Evolutionary conservation across 495 filamentous ascomycete species (phyloP), one percentile per base, ranked within the genome.

Genomic region (Melanomma pulvis-pyrius): DNA sequence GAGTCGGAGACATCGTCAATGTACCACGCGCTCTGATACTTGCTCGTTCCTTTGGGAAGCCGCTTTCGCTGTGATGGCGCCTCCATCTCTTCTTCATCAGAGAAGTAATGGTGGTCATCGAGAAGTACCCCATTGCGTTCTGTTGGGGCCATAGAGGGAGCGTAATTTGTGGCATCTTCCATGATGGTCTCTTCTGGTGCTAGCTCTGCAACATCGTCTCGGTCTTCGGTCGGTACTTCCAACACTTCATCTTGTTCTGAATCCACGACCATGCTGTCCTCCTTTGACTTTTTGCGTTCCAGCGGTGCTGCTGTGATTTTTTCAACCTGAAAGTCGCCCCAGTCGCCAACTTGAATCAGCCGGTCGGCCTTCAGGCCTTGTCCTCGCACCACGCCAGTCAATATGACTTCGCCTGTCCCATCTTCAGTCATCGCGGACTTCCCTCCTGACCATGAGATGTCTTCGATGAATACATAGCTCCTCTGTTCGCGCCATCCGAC

Each of bases 91-190:
- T 96, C 90, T 19, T 96, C 92, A 54, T 98, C 94, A 2, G 92
- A 93, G 74, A 97, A 98, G 78, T 98, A 98, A 73, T 97, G 94
- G 77, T 98, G 93, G 65, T 96, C 93, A 68, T 98, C 94, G 29
- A 98, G 82, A 46, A 98, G 81, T 3, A 98, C 94, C 50, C 93
- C 93, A 76, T 85, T 87, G 51, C 88, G 71, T 82, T 81, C 78
- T 4, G 82, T 80, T 17, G 82, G 78, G 2, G 82, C 82, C n/a
- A 86, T 81, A 7, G 86, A 85, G 29, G 84, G 74, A 0, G 81
- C 78, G 47, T 83, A 77, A 61, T 84, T 81, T 21, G 88, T 84
- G 8, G 79, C 79, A 61, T 89, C 86, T 32, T 89, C 85, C 84
- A 91, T 91, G 73, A 89, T 86, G 13, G 82, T 82, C 61, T 89